Percentiles rank a stretch among this genome's conserved stretches.
phyloP scores from a whole-genome alignment of 345 rosid genomes.

The Linum lewisii region DNA sequence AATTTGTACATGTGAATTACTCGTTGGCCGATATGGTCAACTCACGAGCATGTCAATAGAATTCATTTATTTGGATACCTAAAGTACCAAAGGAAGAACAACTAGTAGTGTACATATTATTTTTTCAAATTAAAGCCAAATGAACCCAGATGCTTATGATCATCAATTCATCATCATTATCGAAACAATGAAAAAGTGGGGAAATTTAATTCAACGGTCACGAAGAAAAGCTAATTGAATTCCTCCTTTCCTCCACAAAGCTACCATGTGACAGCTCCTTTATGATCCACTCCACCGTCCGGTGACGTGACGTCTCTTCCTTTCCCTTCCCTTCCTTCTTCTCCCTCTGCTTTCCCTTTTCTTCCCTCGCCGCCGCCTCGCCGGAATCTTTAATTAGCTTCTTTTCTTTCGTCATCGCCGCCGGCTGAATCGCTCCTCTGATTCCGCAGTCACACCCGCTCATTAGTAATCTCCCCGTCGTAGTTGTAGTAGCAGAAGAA shows the following conservation, averaged over 20 bases:
- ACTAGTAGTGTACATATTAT: too few relatives aligned
- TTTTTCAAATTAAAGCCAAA: too few relatives aligned
- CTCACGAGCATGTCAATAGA: too few relatives aligned
- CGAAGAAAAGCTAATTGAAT: conserved; percentile 3
- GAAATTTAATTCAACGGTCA: too few relatives aligned
- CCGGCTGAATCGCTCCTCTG: conserved; percentile 39
- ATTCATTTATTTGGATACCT: too few relatives aligned
- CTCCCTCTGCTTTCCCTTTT: conserved; percentile 25
- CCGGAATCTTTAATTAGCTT: background rate
- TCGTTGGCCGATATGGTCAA: too few relatives aligned
- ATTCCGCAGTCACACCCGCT: conserved; percentile 56
- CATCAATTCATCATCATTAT: too few relatives aligned
- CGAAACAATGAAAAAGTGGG: too few relatives aligned
- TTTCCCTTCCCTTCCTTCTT: conserved; percentile 31
- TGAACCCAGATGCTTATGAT: too few relatives aligned
- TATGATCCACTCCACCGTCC: conserved; percentile 75
- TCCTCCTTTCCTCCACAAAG: conserved; percentile 17
- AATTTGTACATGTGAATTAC: too few relatives aligned
- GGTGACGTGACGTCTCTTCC: conserved; percentile 49
- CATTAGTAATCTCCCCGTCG: conserved; percentile 26
- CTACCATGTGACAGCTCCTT: conserved; percentile 65
- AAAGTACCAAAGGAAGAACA: too few relatives aligned
- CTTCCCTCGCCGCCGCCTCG: conserved; percentile 22
- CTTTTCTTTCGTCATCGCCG: conserved; percentile 13
- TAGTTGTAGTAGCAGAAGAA: conserved; percentile 26